These are phyloP conservation scores for Salix viminalis DNA, from an alignment of 345 rosid genomes.

Conservation along the genomic window DNA sequence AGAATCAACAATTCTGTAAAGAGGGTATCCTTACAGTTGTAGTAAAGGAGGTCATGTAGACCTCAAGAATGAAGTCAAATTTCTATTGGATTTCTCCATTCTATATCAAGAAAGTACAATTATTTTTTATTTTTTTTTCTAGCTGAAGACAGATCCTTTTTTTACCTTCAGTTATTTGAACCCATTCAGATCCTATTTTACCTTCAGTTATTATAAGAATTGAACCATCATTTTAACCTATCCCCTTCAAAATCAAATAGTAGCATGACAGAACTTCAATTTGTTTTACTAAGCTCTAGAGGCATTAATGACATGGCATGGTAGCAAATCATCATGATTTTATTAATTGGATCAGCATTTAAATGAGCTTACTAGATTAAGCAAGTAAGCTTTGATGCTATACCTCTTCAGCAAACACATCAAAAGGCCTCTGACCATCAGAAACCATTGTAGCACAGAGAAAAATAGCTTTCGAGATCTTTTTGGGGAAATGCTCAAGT, in stretches of 20 bases:
- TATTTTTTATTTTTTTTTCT: background rate
- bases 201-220: background rate
- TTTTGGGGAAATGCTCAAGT: constrained; percentile 67
- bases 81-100: background rate
- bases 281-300: background rate
- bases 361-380: background rate
- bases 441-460: constrained; percentile 92
- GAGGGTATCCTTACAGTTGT: background rate
- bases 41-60: background rate
- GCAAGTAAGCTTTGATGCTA: constrained; percentile 2
- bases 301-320: background rate
- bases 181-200: background rate
- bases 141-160: background rate
- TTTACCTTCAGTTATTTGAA: background rate
- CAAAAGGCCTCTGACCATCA: constrained; percentile 84
- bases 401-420: constrained; percentile 94
- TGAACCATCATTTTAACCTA: background rate
- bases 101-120: background rate
- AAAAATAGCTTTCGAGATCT: constrained; percentile 74
- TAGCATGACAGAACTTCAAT: background rate
- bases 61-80: background rate
- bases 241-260: background rate
- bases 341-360: background rate
- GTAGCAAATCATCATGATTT: background rate
- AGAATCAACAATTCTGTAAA: background rate